A percentile compares a stretch with the other conserved stretches of the same genome.
These are phyloP conservation scores for Coniferiporia weirii DNA, from an alignment of 1,284 basidiomycete genomes.

Conservation along the genomic window DNA sequence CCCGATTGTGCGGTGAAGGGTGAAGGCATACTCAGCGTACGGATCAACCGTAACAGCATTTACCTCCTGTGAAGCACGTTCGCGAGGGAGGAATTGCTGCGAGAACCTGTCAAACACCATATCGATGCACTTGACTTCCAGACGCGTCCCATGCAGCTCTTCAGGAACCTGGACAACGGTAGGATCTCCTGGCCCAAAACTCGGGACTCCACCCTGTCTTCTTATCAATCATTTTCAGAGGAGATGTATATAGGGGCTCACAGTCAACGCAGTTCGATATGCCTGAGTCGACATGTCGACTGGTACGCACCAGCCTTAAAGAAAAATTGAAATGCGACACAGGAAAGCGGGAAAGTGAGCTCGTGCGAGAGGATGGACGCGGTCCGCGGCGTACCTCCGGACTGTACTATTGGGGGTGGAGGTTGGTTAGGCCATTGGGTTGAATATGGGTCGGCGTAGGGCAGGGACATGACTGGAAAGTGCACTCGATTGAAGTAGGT, in stretches of 20 bases:
- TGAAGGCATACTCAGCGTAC: conserved; percentile 8
- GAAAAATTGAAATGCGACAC: neutral
- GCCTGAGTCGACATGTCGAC: neutral
- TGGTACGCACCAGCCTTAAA: neutral
- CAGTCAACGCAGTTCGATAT: neutral
- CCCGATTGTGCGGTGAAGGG: neutral
- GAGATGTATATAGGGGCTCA: neutral
- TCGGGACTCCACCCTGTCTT: conserved; percentile 48
- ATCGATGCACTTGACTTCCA: conserved; percentile 7
- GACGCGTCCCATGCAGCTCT: neutral
- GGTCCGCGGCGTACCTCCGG: too few species aligned
- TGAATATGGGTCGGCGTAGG: too few species aligned
- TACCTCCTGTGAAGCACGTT: neutral
- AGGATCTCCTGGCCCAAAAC: conserved; percentile 57
- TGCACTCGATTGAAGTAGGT: too few species aligned
- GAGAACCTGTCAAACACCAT: neutral
- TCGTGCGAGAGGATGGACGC: too few species aligned
- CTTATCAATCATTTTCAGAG: conserved; percentile 46
- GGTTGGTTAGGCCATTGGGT: too few species aligned
- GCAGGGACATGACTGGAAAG: too few species aligned
- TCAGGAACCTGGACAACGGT: neutral
- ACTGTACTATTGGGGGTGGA: too few species aligned
- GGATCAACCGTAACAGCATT: neutral
- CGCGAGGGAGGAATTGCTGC: neutral
- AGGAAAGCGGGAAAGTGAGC: neutral